Evolutionary conservation across 768 basidiomycete species (phyloP).

Genomic region (Cystobasidium onofrii): DNA sequence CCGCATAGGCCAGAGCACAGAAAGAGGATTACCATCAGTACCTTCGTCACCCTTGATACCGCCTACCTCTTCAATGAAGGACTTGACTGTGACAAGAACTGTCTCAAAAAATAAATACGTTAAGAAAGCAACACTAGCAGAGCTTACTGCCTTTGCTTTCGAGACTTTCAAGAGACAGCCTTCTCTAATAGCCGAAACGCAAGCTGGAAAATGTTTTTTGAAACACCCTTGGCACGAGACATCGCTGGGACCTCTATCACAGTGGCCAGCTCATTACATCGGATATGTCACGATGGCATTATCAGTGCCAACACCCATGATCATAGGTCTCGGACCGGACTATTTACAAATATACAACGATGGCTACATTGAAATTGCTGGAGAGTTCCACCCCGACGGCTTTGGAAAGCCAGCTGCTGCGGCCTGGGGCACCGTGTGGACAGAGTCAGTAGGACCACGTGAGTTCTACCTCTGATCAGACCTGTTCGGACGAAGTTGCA

Average conservation of each 20-base stretch:
- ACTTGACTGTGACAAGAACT: background rate
- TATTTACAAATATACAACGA: constrained; percentile 3
- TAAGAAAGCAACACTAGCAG: background rate
- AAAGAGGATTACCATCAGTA: background rate
- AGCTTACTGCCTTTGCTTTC: background rate
- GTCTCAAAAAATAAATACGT: background rate
- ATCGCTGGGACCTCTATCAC: background rate
- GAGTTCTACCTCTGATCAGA: background rate
- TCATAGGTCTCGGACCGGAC: constrained; percentile 1
- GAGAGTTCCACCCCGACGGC: background rate
- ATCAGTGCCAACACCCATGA: background rate
- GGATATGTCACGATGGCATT: background rate
- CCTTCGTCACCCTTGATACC: background rate
- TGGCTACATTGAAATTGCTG: background rate
- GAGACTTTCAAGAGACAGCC: background rate
- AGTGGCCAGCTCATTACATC: background rate
- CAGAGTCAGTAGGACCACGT: background rate
- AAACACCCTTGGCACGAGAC: constrained; percentile 7
- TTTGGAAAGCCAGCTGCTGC: background rate
- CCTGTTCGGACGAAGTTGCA: too few species aligned
- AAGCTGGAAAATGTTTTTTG: background rate
- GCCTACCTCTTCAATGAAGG: background rate
- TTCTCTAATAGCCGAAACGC: background rate
- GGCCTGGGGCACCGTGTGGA: background rate
- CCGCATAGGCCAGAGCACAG: background rate